Evolutionary conservation across 2,329 filamentous ascomycete genomes (phyloP), one percentile per base, ranked within the genome.

Genomic region (Epichloe baconii): DNA sequence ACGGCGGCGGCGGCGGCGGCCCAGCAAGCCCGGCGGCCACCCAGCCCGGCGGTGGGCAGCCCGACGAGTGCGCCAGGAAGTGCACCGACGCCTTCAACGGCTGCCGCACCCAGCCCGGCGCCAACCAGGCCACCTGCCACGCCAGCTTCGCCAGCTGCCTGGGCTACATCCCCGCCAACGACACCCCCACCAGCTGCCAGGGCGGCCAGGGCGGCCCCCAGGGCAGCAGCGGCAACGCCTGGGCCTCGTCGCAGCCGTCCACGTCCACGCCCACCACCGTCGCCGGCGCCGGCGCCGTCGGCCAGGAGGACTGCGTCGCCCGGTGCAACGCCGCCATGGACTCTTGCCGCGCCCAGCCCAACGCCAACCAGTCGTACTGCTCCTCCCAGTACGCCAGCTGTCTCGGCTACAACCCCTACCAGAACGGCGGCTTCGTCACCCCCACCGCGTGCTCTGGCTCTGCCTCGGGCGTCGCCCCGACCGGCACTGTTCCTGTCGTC

Each of bases 381-480:
- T n/a, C 21, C 37, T 35, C 44, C n/a, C 23, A 51, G n/a, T 48
- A 42, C 31, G 42, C 37, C 44, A 51, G 15, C 15, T 51, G 49
- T 44, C 44, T 51, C 6, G 49, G 49, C n/a, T 51, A 47, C 38
- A 43, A 11, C 21, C 44, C 49, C n/a, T 34, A 23, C 15, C 36
- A 36, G 15, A 15, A 6, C 17, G 19, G n/a, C 26, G 23, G 6
- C n/a, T 42, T 21, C 15, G 23, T 43, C 21, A 49, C 47, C 14
- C 40, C 47, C 15, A 49, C 43, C 7, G 43, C 49, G 8, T 50
- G 49, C 36, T 34, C 35, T 15, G 23, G 23, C 23, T 26, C 23
- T 2, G 17, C 37, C 43, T 26, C 4, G 6, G 43, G 43, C n/a
- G 35, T 21, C 8, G 17, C 49, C n/a, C 34, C 36, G 5, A 41